Conservation (phyloP, 2,329 filamentous ascomycete species). For the Botrytis elliptica region DNA sequence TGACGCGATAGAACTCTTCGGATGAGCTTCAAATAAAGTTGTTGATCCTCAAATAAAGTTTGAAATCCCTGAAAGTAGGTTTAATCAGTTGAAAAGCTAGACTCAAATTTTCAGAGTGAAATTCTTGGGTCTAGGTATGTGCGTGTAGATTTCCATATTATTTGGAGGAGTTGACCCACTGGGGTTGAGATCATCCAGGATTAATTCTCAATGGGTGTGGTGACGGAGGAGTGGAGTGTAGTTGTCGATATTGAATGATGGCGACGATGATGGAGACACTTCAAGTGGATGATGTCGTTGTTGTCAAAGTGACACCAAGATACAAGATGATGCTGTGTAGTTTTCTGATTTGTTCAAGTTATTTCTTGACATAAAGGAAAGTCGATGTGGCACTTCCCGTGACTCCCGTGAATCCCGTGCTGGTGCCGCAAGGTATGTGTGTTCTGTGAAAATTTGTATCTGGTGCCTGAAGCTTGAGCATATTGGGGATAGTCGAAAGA, state of each 20-base stretch:
- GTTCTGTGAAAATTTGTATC: not conserved
- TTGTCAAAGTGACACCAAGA: no score
- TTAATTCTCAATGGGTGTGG: not conserved
- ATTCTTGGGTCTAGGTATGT: not conserved
- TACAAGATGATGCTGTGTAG: not conserved
- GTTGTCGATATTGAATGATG: not conserved
- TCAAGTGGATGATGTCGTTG: no score
- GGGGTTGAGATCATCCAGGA: not conserved
- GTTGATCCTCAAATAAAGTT: constrained; percentile 10
- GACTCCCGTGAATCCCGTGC: no score
- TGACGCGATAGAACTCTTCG: not conserved
- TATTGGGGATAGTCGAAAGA: not conserved
- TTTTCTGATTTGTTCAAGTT: not conserved
- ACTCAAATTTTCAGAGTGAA: not conserved
- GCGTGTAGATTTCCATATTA: not conserved
- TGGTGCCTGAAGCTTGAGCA: constrained; percentile 10
- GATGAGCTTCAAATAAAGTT: constrained; percentile 1
- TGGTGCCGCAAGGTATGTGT: not conserved
- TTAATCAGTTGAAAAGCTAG: not conserved
- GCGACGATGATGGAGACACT: not conserved
- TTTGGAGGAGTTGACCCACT: not conserved
- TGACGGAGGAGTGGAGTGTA: not conserved
- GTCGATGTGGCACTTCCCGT: not conserved
- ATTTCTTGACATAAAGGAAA: not conserved
- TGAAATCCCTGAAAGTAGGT: not conserved